Evolutionary conservation across 345 rosid species (phyloP).

Genomic region (Angophora floribunda): DNA sequence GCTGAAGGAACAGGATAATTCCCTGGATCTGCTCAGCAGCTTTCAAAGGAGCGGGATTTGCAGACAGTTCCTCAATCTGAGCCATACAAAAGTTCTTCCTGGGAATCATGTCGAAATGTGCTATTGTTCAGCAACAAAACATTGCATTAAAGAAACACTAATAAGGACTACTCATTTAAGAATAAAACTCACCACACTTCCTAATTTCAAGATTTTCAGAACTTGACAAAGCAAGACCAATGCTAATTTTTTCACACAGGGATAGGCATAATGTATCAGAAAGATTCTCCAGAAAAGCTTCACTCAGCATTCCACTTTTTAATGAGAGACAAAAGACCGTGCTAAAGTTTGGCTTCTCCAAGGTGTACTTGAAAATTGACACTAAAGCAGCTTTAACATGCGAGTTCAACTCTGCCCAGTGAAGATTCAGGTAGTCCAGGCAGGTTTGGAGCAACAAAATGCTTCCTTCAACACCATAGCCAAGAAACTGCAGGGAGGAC

Average conservation of each 20-base stretch:
- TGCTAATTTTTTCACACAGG: conserved; percentile 47
- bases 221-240: conserved; percentile 67
- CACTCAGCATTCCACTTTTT: conserved; percentile 28
- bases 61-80: conserved; percentile 48
- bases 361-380: conserved; percentile 35
- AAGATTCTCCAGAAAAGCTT: conserved; percentile 36
- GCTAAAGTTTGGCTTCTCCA: conserved; percentile 51
- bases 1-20: conserved; percentile 63
- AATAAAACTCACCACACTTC: conserved; percentile 36
- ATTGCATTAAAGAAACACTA: neutral
- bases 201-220: conserved; percentile 40
- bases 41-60: conserved; percentile 32
- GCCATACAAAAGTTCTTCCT: conserved; percentile 69
- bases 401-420: conserved; percentile 22
- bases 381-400: conserved; percentile 40
- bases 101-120: neutral
- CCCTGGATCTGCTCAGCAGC: conserved; percentile 70
- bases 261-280: conserved; percentile 39
- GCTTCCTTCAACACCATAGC: conserved; percentile 53
- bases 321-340: conserved; percentile 57
- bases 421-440: conserved; percentile 41
- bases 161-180: neutral
- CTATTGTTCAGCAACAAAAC: neutral
- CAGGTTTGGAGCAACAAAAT: conserved; percentile 51
- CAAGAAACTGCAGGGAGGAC: conserved; percentile 35